phyloP scores from a whole-genome alignment of 1,284 basidiomycete genomes.

The Pseudozyma hubeiensis region DNA sequence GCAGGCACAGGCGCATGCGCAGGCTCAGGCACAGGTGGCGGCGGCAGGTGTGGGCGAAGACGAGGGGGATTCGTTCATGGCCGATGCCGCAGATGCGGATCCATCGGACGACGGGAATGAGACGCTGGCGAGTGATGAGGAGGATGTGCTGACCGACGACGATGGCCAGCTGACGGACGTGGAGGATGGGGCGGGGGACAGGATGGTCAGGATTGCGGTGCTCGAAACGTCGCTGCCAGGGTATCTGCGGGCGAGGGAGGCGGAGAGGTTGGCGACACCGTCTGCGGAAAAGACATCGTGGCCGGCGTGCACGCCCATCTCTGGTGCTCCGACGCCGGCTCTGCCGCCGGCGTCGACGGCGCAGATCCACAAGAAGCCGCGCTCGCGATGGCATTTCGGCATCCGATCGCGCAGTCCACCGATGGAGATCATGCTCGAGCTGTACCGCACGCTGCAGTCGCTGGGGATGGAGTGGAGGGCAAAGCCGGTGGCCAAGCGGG shows the following conservation, averaged over 20 bases:
- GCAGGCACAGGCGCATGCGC: constrained; percentile 2
- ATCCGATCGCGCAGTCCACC: constrained; percentile 93
- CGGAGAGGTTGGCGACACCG: constrained; percentile 38
- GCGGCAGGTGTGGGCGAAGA: constrained; percentile 25
- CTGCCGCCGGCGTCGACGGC: constrained; percentile 27
- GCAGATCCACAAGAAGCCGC: constrained; percentile 45
- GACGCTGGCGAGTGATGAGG: constrained; percentile 54
- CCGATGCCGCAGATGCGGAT: constrained; percentile 51
- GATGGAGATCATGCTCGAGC: constrained; percentile 99
- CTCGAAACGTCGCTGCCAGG: constrained; percentile 58
- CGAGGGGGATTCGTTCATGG: constrained; percentile 24
- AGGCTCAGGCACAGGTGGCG: not conserved
- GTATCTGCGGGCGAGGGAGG: constrained; percentile 33
- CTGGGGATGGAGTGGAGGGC: constrained; percentile 94
- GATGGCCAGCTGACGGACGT: constrained; percentile 47
- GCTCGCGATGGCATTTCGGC: constrained; percentile 91
- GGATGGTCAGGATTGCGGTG: constrained; percentile 46
- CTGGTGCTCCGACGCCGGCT: constrained; percentile 11
- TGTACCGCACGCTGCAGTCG: constrained; percentile 89
- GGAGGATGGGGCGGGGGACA: constrained; percentile 47
- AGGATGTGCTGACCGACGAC: constrained; percentile 54
- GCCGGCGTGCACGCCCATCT: constrained; percentile 39
- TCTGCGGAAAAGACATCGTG: constrained; percentile 43
- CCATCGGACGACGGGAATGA: constrained; percentile 57
- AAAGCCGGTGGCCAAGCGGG: constrained; percentile 48